These are phyloP conservation scores for Saturnispora quitensis DNA, from an alignment of 805 yeast species.

Conservation along the genomic window DNA sequence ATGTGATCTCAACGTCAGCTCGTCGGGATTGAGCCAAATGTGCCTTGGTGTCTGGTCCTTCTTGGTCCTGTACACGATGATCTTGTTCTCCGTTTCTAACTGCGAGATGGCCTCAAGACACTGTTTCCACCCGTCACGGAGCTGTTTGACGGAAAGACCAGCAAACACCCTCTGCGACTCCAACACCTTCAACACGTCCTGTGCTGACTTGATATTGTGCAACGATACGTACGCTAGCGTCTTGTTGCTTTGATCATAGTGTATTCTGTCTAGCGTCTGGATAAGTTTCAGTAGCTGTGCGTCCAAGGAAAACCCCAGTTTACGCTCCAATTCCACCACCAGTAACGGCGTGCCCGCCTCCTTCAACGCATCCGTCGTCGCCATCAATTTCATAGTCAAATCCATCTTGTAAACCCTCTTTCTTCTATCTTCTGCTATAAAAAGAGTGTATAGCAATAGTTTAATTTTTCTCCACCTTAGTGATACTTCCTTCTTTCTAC, in stretches of 20 bases:
- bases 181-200: conserved; percentile 64
- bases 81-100: conserved; percentile 66
- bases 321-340: conserved; percentile 54
- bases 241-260: conserved; percentile 48
- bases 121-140: conserved; percentile 91
- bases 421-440: background rate
- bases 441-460: background rate
- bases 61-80: conserved; percentile 79
- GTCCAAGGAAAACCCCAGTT: conserved; percentile 54
- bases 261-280: conserved; percentile 68
- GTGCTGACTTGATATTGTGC: conserved; percentile 76
- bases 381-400: conserved; percentile 68
- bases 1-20: conserved; percentile 32
- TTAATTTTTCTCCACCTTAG: background rate
- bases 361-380: conserved; percentile 86
- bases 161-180: conserved; percentile 78
- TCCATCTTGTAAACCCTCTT: conserved; percentile 1
- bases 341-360: conserved; percentile 53
- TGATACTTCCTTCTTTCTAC: background rate
- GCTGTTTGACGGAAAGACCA: conserved; percentile 70
- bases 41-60: conserved; percentile 90
- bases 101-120: conserved; percentile 72
- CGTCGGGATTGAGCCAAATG: conserved; percentile 78
- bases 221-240: conserved; percentile 83
- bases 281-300: conserved; percentile 60